phyloP scores from a whole-genome alignment of 306 rosid species.

The Notholithocarpus densiflorus region DNA sequence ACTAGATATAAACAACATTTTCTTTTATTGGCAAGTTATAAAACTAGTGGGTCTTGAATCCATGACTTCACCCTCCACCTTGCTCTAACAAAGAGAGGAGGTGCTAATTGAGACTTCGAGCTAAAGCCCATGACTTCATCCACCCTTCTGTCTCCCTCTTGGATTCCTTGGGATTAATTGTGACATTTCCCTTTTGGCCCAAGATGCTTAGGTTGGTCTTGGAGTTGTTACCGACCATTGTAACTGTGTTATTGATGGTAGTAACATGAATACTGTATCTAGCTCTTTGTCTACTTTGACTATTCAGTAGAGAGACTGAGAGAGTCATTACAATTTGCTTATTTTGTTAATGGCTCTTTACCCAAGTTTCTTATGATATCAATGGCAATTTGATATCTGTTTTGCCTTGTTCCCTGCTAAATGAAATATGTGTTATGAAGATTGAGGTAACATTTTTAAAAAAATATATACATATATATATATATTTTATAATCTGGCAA shows the following conservation, averaged over 20 bases:
- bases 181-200: no score
- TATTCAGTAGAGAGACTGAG: neutral
- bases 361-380: neutral
- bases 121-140: neutral
- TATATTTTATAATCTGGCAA: no score
- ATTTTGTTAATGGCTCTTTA: neutral
- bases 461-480: neutral
- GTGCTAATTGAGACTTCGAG: neutral
- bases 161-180: neutral
- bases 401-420: neutral
- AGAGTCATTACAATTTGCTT: neutral
- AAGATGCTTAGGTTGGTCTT: no score
- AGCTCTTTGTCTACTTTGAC: neutral
- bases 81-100: no score
- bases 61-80: neutral
- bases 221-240: neutral
- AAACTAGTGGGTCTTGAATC: neutral
- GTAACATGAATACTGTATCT: neutral
- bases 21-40: neutral
- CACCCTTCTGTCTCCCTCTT: neutral
- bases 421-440: neutral
- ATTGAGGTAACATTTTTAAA: neutral
- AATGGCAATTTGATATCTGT: neutral
- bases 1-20: no score
- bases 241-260: neutral